A percentile compares a stretch with the other conserved stretches of the same genome.
phyloP scores from a whole-genome alignment of 768 basidiomycete species.

The Mycena vitilis region DNA sequence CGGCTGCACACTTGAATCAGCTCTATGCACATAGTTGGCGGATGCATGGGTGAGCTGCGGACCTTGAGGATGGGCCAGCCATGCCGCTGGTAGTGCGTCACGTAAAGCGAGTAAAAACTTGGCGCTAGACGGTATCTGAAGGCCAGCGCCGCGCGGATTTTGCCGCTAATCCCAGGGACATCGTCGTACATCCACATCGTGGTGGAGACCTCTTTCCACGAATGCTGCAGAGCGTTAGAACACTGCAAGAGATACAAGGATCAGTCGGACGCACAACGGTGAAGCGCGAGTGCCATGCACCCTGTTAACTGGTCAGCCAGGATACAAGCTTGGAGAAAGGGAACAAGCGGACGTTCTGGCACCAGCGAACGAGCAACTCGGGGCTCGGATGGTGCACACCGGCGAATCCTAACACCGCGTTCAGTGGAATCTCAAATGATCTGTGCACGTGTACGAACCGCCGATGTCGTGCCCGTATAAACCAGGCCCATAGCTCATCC shows the following conservation, averaged over 20 bases:
- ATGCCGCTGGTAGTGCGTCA: slow-evolving; percentile 34
- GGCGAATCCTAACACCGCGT: slow-evolving; percentile 22
- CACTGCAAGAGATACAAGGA: not conserved
- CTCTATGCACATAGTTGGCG: too few species aligned
- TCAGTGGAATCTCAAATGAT: not conserved
- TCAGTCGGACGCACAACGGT: slow-evolving; percentile 29
- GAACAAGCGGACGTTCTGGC: slow-evolving; percentile 30
- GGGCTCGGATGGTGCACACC: slow-evolving; percentile 35
- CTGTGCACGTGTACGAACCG: slow-evolving; percentile 6
- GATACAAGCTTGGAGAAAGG: not conserved
- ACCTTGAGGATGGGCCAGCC: slow-evolving; percentile 37
- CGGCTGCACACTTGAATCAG: slow-evolving; percentile 26
- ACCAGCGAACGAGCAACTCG: slow-evolving; percentile 36
- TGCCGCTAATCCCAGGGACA: slow-evolving; percentile 32
- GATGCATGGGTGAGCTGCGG: not conserved
- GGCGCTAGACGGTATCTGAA: slow-evolving; percentile 37
- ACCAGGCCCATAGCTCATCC: slow-evolving; percentile 36
- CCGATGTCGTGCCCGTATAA: slow-evolving; percentile 38
- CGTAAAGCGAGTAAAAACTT: slow-evolving; percentile 36
- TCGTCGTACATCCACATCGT: slow-evolving; percentile 38
- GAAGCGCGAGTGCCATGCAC: slow-evolving; percentile 37
- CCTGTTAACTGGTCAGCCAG: slow-evolving; percentile 20
- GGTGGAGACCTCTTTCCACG: slow-evolving; percentile 36
- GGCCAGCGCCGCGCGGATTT: slow-evolving; percentile 25
- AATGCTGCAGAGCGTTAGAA: slow-evolving; percentile 24